Percentiles rank a stretch among this genome's conserved stretches.
Conservation (phyloP, 2,329 filamentous ascomycete species). For the Pseudogymnoascus sp. region DNA sequence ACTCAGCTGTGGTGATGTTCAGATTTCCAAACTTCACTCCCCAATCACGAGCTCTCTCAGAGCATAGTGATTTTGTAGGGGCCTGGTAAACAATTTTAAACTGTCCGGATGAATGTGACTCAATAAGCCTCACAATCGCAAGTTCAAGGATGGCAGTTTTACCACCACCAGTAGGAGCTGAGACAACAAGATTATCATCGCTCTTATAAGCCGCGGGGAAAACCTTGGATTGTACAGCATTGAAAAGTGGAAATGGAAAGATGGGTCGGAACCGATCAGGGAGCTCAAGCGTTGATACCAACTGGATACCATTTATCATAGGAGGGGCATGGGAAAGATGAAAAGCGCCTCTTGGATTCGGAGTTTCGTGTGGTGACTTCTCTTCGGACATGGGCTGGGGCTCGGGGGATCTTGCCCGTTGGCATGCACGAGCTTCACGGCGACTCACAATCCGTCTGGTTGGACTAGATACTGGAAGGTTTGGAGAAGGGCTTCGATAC, state of each 20-base stretch:
- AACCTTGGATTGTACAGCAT: constrained; percentile 75
- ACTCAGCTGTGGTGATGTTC: constrained; percentile 62
- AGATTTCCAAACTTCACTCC: constrained; percentile 62
- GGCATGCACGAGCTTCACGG: constrained; percentile 11
- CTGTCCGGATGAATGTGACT: constrained; percentile 45
- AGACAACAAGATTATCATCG: constrained; percentile 69
- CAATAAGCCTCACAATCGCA: constrained; percentile 66
- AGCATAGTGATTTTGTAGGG: constrained; percentile 75
- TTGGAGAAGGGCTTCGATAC: constrained; percentile 20
- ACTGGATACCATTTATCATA: constrained; percentile 43
- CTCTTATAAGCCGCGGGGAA: constrained; percentile 59
- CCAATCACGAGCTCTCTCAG: constrained; percentile 72
- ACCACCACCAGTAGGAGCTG: constrained; percentile 76
- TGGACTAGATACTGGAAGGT: constrained; percentile 23
- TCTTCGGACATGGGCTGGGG: background rate
- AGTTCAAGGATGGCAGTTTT: constrained; percentile 79
- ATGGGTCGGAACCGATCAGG: constrained; percentile 62
- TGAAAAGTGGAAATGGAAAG: constrained; percentile 70
- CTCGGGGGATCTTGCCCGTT: background rate
- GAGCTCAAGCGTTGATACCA: constrained; percentile 52
- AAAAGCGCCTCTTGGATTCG: background rate
- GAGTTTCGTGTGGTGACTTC: background rate
- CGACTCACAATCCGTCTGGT: constrained; percentile 23
- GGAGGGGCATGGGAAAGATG: constrained; percentile 22
- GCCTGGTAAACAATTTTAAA: constrained; percentile 83